Evolutionary conservation across 1,139 yeast genomes (phyloP), one percentile per base, ranked within the genome.

Genomic region (Oligophagozyma castellii): DNA sequence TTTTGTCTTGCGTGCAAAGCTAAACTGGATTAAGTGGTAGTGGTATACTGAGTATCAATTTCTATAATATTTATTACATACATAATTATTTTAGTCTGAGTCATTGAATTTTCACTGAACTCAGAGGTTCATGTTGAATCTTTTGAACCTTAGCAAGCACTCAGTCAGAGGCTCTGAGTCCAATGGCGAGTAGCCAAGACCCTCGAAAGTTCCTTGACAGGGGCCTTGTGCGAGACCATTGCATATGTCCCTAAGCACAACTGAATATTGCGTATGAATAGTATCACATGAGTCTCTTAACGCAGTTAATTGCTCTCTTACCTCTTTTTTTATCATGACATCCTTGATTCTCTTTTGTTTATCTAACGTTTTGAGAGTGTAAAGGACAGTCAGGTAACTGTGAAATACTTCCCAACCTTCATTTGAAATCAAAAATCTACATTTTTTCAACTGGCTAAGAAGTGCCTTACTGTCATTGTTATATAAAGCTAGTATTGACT

Each of bases 291-390:
- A 14, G 2, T 36, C 43, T 27, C 55, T 41, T 15, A 46, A 22
- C 5, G 26, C 24, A 10, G 27, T 35, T 11, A 48, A 28, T 16
- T 35, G 29, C 5, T 24, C 10, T 28, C 45, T 48, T 3, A 49
- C 39, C 8, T 24, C 12, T 5, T 29, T 16, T 25, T 42, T 46
- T 11, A 33, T 19, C 5, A 34, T 23, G 22, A 29, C 33, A 26
- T 43, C 44, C 25, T 46, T 44, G 12, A 50, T 38, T 28, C 49
- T 43, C 28, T 54, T 51, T 30, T 48, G 38, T 5, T 37, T 39
- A 23, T 52, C 58, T 22, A 55, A 36, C 5, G 56, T 55, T 30
- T 53, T 51, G 10, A 52, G 37, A 1, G 58, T 53, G 7, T 51
- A 36, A 7, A 53, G 27, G 13, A 31, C 29, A 3, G 42, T 39